Conservation (phyloP, 2,329 filamentous ascomycete genomes). For the Aspergillus tamarii region DNA sequence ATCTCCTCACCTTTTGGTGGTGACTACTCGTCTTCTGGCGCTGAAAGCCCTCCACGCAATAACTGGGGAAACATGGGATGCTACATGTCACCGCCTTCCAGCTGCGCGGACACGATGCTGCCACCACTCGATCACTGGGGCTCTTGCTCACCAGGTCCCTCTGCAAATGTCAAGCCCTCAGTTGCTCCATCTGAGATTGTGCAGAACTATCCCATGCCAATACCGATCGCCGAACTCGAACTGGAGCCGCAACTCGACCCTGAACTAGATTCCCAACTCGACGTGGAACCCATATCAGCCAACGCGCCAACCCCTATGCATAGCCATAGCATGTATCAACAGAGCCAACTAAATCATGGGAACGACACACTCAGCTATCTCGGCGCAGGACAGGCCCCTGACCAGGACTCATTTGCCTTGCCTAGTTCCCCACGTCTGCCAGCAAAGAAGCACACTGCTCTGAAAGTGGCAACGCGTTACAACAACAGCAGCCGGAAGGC, state of each 20-base stretch:
- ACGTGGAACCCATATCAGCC: not conserved
- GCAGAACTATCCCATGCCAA: slow-evolving; percentile 28
- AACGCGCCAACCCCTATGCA: not conserved
- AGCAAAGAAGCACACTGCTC: not conserved
- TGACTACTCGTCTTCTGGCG: slow-evolving; percentile 27
- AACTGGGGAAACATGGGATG: slow-evolving; percentile 22
- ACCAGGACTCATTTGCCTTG: not conserved
- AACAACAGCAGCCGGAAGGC: slow-evolving; percentile 5
- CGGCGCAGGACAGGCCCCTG: not conserved
- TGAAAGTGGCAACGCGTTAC: not conserved
- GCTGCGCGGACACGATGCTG: slow-evolving; percentile 23
- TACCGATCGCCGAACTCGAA: slow-evolving; percentile 20
- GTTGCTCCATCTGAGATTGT: slow-evolving; percentile 15
- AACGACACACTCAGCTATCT: not conserved
- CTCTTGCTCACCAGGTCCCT: slow-evolving; percentile 21
- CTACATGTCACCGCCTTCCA: slow-evolving; percentile 24
- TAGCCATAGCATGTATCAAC: not conserved
- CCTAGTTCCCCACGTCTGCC: not conserved
- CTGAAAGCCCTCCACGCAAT: slow-evolving; percentile 29
- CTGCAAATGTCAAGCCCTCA: slow-evolving; percentile 18
- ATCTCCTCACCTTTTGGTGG: slow-evolving; percentile 24
- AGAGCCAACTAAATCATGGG: not conserved
- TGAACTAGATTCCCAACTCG: too few relatives aligned
- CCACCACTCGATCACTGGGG: slow-evolving; percentile 12
- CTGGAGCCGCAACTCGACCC: not conserved